phyloP scores from a whole-genome alignment of 164 flowering plant genomes.

The Paratinospora sagittata region DNA sequence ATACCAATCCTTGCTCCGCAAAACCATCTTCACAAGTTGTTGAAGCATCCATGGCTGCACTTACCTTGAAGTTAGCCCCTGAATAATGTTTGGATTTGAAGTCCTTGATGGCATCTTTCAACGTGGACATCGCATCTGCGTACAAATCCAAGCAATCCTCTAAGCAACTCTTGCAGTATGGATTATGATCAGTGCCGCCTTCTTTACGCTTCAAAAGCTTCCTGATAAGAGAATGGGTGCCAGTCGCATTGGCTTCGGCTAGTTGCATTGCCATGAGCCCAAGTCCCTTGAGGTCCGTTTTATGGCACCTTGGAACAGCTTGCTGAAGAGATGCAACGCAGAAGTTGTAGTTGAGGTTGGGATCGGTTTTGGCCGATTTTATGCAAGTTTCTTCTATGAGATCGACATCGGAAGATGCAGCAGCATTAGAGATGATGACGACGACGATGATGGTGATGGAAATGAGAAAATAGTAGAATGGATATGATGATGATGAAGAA shows the following conservation, averaged over 20 bases:
- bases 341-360: not conserved
- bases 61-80: constrained; percentile 20
- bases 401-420: not conserved
- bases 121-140: constrained; percentile 12
- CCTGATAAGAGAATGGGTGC: constrained; percentile 6
- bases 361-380: not conserved
- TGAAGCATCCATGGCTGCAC: constrained; percentile 29
- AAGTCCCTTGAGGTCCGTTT: not conserved
- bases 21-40: constrained; percentile 39
- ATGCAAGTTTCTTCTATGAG: not conserved
- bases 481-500: not conserved
- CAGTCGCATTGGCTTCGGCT: constrained; percentile 21
- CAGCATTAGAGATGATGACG: not conserved
- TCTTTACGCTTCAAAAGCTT: constrained; percentile 13
- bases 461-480: no score
- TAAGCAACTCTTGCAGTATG: not conserved
- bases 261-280: constrained; percentile 20
- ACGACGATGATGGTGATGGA: not conserved
- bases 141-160: constrained; percentile 27
- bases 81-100: constrained; percentile 5
- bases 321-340: not conserved
- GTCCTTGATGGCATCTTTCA: constrained; percentile 3
- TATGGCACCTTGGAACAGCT: not conserved
- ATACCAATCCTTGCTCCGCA: constrained; percentile 22
- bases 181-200: not conserved